Base-by-base conservation (phyloP, 148 eudicot species). In the Nepenthes gracilis region DNA sequence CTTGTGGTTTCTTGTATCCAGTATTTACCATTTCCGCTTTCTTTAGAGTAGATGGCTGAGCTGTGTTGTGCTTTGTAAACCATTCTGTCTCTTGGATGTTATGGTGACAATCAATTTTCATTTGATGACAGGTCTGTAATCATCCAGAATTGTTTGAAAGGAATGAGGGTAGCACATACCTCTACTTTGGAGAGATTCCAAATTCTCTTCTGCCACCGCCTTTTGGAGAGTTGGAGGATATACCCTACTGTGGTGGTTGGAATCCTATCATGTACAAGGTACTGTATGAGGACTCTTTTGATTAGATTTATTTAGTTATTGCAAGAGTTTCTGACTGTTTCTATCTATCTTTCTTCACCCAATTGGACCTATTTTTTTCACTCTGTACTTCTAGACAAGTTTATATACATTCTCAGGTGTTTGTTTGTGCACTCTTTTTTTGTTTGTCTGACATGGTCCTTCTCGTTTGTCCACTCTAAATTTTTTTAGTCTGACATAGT, bases 81-180 rank as follows among this genome's bases (percentile, higher is more conserved):
- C 4, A 40, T 4, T 40, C 45, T 40, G 8, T 4, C 8, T 40
- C 8, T 40, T 4, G 45, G 8, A 40, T 49, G 53, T 5, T 12
- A 49, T 49, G 10, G 11, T 35, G 53, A n/a, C 53, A 43, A n/a
- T 58, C 36, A 10, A 66, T 57, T 60, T 62, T 23, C 49, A 40
- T 64, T 23, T 64, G 54, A 55, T 76, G 65, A 35, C 75, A 93
- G 98, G 98, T 93, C 23, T 93, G 98, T 73, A 93, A 93, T 77
- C 98, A 93, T 82, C 98, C 98, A 59, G 98, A 93, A 69, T 69
- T 93, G 55, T 93, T 93, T 79, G 98, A 93, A 72, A 88, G 98
- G 80, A 93, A 93, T 66, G 98, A 93, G 70, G 98, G 98, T 61
- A 93, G 81, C 76, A 56, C 94, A 13, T 93, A 88, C 72, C 72